Conservation (phyloP, 306 rosid species). For the Dalbergia oliveri region DNA sequence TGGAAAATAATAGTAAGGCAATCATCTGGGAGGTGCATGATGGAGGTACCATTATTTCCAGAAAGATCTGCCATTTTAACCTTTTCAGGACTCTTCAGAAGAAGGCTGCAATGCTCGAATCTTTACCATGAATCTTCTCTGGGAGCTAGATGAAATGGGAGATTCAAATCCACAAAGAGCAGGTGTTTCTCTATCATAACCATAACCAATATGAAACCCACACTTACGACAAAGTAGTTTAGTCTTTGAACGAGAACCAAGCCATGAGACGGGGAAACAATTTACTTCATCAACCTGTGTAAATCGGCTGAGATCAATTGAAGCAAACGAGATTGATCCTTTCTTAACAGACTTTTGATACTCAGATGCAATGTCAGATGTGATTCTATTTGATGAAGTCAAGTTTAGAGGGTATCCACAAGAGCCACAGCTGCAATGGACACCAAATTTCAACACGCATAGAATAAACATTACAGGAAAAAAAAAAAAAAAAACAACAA, state of each 20-base stretch:
- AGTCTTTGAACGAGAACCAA: constrained; percentile 58
- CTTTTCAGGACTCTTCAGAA: constrained; percentile 58
- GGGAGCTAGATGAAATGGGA: constrained; percentile 56
- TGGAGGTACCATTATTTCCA: constrained; percentile 48
- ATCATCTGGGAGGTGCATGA: constrained; percentile 68
- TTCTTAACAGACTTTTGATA: constrained; percentile 61
- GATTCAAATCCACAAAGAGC: constrained; percentile 64
- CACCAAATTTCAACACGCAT: constrained; percentile 44
- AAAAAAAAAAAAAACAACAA: no score
- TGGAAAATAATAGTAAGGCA: constrained; percentile 65
- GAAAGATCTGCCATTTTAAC: constrained; percentile 56
- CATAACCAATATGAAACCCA: constrained; percentile 72
- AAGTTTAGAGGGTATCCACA: constrained; percentile 77
- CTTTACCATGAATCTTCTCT: constrained; percentile 59
- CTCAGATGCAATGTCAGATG: constrained; percentile 64
- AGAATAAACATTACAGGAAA: constrained; percentile 7
- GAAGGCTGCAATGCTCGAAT: constrained; percentile 66
- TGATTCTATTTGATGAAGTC: constrained; percentile 64
- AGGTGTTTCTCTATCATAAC: constrained; percentile 57
- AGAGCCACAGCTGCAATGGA: constrained; percentile 67
- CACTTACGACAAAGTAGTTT: constrained; percentile 69
- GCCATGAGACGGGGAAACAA: constrained; percentile 64
- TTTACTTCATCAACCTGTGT: constrained; percentile 71
- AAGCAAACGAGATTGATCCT: constrained; percentile 62
- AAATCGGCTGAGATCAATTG: constrained; percentile 71